Evolutionary conservation across 75 land plant species (phyloP).

Genomic region (Azolla pinnata): DNA sequence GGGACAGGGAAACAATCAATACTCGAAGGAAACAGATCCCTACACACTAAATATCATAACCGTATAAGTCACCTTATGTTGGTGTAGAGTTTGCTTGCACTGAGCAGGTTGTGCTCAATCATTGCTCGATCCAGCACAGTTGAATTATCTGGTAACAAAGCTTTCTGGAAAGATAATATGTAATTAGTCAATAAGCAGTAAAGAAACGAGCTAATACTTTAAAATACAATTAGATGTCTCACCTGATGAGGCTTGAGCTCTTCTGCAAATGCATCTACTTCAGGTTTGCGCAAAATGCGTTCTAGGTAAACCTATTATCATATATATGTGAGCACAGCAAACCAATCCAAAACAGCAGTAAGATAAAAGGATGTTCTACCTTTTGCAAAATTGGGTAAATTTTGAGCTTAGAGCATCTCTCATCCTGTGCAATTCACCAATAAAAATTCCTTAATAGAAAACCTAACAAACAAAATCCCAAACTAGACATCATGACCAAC

Average conservation of each 20-base stretch:
- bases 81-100: constrained; percentile 97
- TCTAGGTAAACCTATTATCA: constrained; percentile 72
- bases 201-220: not conserved
- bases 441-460: not conserved
- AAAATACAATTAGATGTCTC: too few species aligned
- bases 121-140: constrained; percentile 97
- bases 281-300: constrained; percentile 91
- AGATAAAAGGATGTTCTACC: constrained; percentile 25
- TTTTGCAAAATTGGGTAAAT: constrained; percentile 95
- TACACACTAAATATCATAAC: too few species aligned
- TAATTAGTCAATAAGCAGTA: not conserved
- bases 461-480: too few species aligned
- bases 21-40: not conserved
- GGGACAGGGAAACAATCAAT: not conserved
- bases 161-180: constrained; percentile 50
- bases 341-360: not conserved
- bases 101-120: constrained; percentile 97
- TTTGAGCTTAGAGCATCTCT: constrained; percentile 91
- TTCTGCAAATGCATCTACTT: constrained; percentile 97
- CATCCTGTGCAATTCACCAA: constrained; percentile 51
- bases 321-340: too few species aligned
- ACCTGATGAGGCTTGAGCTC: constrained; percentile 97
- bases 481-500: too few species aligned
- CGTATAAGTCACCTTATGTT: constrained; percentile 66
- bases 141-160: constrained; percentile 88